Evolutionary conservation across 2,329 filamentous ascomycete species (phyloP).

Genomic region (Ceratocystis huliohia): DNA sequence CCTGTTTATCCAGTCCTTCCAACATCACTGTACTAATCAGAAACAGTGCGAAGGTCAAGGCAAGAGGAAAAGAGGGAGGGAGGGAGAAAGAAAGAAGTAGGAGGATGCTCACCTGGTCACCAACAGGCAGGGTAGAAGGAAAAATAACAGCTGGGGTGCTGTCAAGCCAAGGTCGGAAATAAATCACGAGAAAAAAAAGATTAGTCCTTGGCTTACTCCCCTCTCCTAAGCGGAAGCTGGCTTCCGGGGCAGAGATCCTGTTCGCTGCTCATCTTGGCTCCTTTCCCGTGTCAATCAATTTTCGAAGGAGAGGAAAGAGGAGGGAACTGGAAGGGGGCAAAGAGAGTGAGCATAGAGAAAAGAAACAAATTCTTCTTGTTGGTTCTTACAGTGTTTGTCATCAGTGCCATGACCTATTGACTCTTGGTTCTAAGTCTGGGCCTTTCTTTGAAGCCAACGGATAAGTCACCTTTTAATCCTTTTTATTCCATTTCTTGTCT

Average conservation of each 20-base stretch:
- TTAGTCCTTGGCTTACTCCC: neutral
- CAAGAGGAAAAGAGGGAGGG: neutral
- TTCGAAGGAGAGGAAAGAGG: neutral
- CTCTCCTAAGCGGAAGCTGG: neutral
- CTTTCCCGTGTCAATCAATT: slow-evolving; percentile 3
- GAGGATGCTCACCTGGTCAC: neutral
- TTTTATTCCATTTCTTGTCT: neutral
- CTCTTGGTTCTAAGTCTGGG: neutral
- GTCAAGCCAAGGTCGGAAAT: slow-evolving; percentile 2
- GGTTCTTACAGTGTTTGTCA: neutral
- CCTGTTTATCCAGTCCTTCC: slow-evolving; percentile 9
- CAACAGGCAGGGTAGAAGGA: neutral
- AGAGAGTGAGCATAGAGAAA: neutral
- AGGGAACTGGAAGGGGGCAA: neutral
- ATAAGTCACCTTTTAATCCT: neutral
- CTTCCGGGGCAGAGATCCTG: neutral
- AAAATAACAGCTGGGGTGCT: neutral
- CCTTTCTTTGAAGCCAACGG: neutral
- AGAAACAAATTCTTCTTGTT: neutral
- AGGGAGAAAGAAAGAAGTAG: neutral
- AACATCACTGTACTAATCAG: neutral
- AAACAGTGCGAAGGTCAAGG: neutral
- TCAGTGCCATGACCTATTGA: neutral
- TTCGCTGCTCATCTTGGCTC: slow-evolving; percentile 1
- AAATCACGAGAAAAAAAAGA: neutral